Percentiles rank a stretch among this genome's conserved stretches.
These are phyloP conservation scores for Termitomyces sp. DNA, from an alignment of 768 basidiomycete species.

Conservation along the genomic window DNA sequence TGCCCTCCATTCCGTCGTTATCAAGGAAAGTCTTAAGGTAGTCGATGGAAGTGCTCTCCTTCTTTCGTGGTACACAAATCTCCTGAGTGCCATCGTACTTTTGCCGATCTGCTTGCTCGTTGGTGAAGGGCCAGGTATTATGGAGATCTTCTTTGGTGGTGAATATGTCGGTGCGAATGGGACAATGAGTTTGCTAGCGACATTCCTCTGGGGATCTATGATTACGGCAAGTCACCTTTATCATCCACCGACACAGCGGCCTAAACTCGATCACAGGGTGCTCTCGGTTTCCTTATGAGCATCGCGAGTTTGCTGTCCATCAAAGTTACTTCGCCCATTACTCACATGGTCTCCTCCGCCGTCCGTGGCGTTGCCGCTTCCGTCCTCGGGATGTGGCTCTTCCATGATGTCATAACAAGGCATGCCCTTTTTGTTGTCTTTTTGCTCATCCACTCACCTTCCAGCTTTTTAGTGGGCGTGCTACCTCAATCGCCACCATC, in stretches of 20 bases:
- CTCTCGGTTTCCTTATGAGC: conserved; percentile 91
- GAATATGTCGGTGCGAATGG: conserved; percentile 33
- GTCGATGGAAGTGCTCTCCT: conserved; percentile 83
- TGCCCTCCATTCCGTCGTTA: conserved; percentile 88
- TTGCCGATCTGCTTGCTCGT: conserved; percentile 69
- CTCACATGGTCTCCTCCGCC: conserved; percentile 96
- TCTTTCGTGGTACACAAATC: conserved; percentile 91
- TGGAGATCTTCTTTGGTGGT: conserved; percentile 53
- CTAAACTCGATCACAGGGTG: conserved; percentile 47
- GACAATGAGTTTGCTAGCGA: conserved; percentile 45
- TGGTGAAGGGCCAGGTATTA: conserved; percentile 69
- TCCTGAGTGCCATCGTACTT: conserved; percentile 70
- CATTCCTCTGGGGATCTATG: conserved; percentile 74
- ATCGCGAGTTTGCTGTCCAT: conserved; percentile 91
- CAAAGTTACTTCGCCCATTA: conserved; percentile 96
- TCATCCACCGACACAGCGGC: not conserved
- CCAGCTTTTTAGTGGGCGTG: conserved; percentile 59
- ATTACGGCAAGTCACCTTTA: conserved; percentile 58
- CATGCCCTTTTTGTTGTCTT: conserved; percentile 31
- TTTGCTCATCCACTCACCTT: not conserved
- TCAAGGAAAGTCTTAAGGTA: conserved; percentile 79
- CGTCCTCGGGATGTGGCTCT: conserved; percentile 75
- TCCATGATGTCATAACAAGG: conserved; percentile 78
- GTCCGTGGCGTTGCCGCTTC: conserved; percentile 94
- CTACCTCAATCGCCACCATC: conserved; percentile 76